Percentiles rank a stretch among this genome's conserved stretches.
These are phyloP conservation scores for Sporothrix dimorphospora DNA, from an alignment of 2,329 filamentous ascomycete species.

Conservation along the genomic window DNA sequence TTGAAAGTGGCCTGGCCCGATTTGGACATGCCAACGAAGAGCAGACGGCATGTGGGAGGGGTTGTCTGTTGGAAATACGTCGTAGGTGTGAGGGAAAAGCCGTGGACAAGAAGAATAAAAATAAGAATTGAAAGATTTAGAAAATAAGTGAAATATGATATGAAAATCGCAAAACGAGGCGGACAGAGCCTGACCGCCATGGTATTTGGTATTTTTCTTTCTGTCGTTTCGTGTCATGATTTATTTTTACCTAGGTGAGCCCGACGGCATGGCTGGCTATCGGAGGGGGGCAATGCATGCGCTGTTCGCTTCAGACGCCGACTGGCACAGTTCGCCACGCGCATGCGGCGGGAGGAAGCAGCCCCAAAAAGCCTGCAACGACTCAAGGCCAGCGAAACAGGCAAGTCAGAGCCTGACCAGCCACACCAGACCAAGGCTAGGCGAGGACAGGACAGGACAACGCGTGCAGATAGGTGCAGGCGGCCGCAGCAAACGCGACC, in stretches of 20 bases:
- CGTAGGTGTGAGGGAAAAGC: too few species aligned
- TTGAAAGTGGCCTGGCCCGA: neutral
- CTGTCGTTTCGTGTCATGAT: too few species aligned
- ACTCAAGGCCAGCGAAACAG: neutral
- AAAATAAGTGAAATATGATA: neutral
- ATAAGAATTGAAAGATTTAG: too few species aligned
- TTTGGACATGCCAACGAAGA: conserved; percentile 22
- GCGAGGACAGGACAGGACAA: conserved; percentile 1
- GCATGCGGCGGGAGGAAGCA: conserved; percentile 4
- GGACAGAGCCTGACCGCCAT: neutral
- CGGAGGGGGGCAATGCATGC: neutral
- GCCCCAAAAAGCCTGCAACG: neutral
- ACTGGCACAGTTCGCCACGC: neutral
- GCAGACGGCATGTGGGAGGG: neutral
- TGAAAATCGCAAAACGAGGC: neutral
- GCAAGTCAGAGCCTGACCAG: neutral
- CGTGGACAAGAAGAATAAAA: neutral
- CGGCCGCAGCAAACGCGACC: conserved; percentile 21
- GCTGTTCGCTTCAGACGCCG: conserved; percentile 8
- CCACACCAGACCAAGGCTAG: neutral
- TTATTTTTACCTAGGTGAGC: conserved; percentile 13
- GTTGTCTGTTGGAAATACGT: conserved; percentile 13
- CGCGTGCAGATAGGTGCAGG: conserved; percentile 19
- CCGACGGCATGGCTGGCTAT: neutral
- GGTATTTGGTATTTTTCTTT: neutral